Evolutionary conservation across 306 rosid species (phyloP).

Genomic region (Vigna radiata): DNA sequence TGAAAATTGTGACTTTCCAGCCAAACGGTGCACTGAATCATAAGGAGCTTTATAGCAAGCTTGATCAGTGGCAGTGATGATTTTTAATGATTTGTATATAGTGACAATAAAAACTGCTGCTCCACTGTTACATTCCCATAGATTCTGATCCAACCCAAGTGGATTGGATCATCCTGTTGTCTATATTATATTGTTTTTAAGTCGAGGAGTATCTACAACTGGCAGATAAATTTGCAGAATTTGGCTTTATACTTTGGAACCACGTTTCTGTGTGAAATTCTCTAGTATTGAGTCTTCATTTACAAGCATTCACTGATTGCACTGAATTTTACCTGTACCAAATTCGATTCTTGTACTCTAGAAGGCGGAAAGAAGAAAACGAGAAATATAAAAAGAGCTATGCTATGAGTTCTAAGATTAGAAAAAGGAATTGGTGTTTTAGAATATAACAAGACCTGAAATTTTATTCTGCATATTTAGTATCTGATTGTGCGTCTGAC

Average conservation of each 20-base stretch:
- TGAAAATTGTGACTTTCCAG: neutral
- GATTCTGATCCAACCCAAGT: neutral
- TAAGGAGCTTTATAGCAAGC: neutral
- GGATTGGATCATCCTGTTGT: constrained; percentile 1
- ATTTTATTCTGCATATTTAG: no score
- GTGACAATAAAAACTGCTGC: neutral
- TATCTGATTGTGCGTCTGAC: no score
- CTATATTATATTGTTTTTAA: neutral
- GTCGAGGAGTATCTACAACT: neutral
- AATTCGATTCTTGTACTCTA: neutral
- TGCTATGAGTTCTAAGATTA: no score
- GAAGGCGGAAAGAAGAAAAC: neutral
- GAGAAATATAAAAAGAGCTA: neutral
- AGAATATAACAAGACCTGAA: no score
- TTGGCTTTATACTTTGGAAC: constrained; percentile 6
- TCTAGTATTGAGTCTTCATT: neutral
- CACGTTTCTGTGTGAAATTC: neutral
- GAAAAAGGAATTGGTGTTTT: no score
- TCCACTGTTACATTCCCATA: neutral
- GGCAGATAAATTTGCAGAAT: neutral
- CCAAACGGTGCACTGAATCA: constrained; percentile 3
- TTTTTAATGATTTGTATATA: neutral
- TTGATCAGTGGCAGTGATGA: constrained; percentile 12
- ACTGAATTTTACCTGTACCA: neutral
- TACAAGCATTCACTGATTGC: constrained; percentile 1